Evolutionary conservation across 2,329 filamentous ascomycete genomes (phyloP).

Genomic region (Sporothrix dimorphospora): DNA sequence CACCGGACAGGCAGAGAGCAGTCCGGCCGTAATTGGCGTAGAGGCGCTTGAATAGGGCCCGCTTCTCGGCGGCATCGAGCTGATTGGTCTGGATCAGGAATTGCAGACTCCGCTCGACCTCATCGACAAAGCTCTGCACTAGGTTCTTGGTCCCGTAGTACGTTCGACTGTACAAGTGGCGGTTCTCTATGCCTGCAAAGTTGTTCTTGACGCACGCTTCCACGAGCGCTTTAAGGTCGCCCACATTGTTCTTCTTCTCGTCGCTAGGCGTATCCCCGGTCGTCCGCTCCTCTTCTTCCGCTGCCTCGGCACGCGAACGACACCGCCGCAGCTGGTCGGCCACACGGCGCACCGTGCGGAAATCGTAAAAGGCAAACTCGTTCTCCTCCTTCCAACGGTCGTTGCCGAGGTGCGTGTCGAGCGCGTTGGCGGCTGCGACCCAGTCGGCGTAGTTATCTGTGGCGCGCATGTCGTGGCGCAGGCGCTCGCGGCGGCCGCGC

Average conservation of each 20-base stretch:
- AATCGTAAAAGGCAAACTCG: conserved; percentile 84
- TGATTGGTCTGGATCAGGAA: conserved; percentile 70
- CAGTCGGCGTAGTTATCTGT: conserved; percentile 81
- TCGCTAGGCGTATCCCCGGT: conserved; percentile 32
- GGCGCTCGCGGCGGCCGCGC: conserved; percentile 73
- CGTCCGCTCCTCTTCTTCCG: conserved; percentile 40
- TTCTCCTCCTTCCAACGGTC: conserved; percentile 78
- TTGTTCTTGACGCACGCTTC: conserved; percentile 97
- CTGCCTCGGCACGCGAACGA: conserved; percentile 61
- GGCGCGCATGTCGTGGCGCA: conserved; percentile 71
- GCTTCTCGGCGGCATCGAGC: conserved; percentile 73
- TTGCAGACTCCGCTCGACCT: conserved; percentile 69
- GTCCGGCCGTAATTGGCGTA: conserved; percentile 91
- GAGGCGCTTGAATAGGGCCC: conserved; percentile 81
- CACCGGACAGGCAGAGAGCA: conserved; percentile 88
- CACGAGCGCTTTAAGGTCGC: conserved; percentile 72
- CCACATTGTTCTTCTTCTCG: conserved; percentile 37
- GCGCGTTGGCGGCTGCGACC: conserved; percentile 74
- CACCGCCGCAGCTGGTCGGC: conserved; percentile 72
- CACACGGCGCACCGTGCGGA: conserved; percentile 77
- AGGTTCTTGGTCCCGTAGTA: conserved; percentile 97
- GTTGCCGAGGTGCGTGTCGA: conserved; percentile 82
- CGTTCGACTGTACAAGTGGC: conserved; percentile 92
- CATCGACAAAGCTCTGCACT: conserved; percentile 87
- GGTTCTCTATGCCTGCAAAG: conserved; percentile 92